Conservation (phyloP, 2,329 filamentous ascomycete species). For the Elsinoe perseae region DNA sequence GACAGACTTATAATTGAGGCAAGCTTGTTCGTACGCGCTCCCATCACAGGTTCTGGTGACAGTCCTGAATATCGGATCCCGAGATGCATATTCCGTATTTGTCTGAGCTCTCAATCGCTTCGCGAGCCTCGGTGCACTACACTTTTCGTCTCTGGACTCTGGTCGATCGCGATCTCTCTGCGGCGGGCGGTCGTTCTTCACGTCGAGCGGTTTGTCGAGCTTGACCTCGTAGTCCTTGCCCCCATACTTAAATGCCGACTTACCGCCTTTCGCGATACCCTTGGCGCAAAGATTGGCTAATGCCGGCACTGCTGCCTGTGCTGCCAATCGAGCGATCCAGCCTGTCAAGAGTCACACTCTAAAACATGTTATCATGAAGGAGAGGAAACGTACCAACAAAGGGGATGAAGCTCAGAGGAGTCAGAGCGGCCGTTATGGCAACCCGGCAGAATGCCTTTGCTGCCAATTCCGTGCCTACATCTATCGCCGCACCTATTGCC, state of each 20-base stretch:
- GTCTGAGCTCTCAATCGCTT: neutral
- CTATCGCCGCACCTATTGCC: conserved; percentile 25
- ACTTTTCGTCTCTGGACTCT: neutral
- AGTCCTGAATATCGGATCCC: neutral
- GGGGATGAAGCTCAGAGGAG: conserved; percentile 18
- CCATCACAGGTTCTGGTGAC: neutral
- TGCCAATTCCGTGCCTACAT: conserved; percentile 29
- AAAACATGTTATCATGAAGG: neutral
- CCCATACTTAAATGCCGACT: conserved; percentile 26
- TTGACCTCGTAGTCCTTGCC: conserved; percentile 23
- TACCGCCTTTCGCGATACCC: conserved; percentile 31
- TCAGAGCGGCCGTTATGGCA: conserved; percentile 28
- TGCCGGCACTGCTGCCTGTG: conserved; percentile 24
- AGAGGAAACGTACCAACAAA: conserved; percentile 2
- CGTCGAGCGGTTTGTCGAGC: neutral
- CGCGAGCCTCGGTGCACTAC: neutral
- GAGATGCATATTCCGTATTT: neutral
- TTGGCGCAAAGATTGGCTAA: conserved; percentile 29
- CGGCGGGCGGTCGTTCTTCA: neutral
- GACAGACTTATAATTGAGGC: neutral
- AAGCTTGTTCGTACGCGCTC: neutral
- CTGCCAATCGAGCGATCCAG: neutral
- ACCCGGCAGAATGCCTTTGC: conserved; percentile 32
- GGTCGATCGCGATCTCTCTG: neutral
- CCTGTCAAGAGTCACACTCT: neutral